phyloP scores from a whole-genome alignment of 2,329 filamentous ascomycete species.

The Botryotinia narcissicola region DNA sequence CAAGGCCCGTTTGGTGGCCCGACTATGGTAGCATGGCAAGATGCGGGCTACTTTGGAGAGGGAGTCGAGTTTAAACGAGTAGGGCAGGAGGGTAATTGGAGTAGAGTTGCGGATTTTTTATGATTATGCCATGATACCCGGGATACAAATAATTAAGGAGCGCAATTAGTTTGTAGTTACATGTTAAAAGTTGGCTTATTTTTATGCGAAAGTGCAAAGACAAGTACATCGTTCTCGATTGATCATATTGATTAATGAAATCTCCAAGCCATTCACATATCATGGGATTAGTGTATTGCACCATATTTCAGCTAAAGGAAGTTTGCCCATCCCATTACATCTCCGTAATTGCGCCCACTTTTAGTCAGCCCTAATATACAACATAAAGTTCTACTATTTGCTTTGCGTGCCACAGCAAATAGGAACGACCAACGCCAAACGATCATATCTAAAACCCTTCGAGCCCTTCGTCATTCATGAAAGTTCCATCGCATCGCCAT shows the following conservation, averaged over 20 bases:
- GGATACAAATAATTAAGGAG: neutral
- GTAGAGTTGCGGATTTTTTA: conserved; percentile 39
- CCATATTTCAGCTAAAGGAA: neutral
- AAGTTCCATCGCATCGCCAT: conserved; percentile 67
- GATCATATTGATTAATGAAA: neutral
- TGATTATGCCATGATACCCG: conserved; percentile 26
- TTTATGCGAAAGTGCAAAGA: neutral
- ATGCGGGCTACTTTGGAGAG: conserved; percentile 89
- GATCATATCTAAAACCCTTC: neutral
- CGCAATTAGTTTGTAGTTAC: neutral
- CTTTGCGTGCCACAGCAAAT: conserved; percentile 13
- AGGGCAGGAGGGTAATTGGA: conserved; percentile 48
- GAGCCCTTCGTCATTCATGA: conserved; percentile 29
- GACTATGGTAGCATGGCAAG: conserved; percentile 89
- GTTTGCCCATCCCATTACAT: neutral
- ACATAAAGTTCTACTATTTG: conserved; percentile 16
- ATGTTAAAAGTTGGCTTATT: neutral
- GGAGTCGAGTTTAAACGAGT: conserved; percentile 74
- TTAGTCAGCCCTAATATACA: conserved; percentile 20
- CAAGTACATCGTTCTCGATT: neutral
- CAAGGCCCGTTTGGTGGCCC: conserved; percentile 85
- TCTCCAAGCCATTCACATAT: neutral
- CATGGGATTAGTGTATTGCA: neutral
- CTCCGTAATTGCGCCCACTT: conserved; percentile 13
- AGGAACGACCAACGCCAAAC: conserved; percentile 18